These are phyloP conservation scores for Neonectria punicea DNA, from an alignment of 2,329 filamentous ascomycete species.

Conservation along the genomic window DNA sequence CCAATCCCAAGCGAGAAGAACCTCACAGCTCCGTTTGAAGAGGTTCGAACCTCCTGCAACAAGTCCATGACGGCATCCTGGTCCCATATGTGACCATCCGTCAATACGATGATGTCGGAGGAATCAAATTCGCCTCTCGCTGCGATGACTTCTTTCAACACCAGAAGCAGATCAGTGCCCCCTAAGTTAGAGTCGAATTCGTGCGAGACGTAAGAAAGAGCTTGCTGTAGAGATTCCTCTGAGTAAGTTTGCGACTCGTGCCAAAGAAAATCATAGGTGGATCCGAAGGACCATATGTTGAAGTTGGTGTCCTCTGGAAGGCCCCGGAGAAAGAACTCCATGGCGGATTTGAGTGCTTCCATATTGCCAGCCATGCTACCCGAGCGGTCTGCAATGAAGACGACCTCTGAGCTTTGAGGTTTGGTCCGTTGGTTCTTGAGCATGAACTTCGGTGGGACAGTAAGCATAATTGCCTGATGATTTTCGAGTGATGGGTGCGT, in stretches of 20 bases:
- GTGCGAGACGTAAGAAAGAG: background rate
- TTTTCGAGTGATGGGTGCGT: background rate
- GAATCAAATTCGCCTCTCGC: background rate
- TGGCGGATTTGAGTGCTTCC: background rate
- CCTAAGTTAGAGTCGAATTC: background rate
- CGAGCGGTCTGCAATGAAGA: slow-evolving; percentile 1
- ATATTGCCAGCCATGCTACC: background rate
- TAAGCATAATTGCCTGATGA: background rate
- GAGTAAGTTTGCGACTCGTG: background rate
- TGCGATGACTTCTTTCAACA: background rate
- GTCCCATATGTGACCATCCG: background rate
- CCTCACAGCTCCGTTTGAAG: background rate
- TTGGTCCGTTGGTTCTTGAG: background rate
- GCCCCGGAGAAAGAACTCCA: background rate
- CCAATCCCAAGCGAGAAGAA: background rate
- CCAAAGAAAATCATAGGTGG: background rate
- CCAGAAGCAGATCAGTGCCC: background rate
- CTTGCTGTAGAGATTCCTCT: background rate
- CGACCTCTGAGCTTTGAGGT: background rate
- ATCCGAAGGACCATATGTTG: background rate
- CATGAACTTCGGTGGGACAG: background rate
- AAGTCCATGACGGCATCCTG: background rate
- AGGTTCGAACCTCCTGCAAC: background rate
- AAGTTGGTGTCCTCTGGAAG: background rate
- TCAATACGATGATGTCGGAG: background rate